phyloP scores from a whole-genome alignment of 768 basidiomycete species.

The Plicaturopsis crispa region DNA sequence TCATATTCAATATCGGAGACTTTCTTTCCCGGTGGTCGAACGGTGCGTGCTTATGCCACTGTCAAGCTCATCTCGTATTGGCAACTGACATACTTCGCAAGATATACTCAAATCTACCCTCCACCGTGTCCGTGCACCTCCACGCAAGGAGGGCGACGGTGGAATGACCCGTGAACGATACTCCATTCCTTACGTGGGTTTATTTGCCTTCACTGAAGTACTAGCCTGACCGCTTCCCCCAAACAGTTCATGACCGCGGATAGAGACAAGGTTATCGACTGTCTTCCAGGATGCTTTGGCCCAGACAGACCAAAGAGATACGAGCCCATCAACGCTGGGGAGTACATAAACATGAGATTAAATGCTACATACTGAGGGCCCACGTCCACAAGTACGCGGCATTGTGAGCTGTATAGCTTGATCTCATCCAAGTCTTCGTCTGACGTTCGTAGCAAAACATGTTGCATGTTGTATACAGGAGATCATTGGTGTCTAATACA shows the following conservation, averaged over 20 bases:
- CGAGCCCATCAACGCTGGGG: conserved; percentile 19
- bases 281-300: conserved; percentile 29
- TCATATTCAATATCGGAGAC: conserved; percentile 28
- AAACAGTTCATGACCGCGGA: conserved; percentile 20
- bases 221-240: too few relatives aligned
- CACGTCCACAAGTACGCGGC: too few relatives aligned
- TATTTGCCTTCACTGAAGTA: too few relatives aligned
- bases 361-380: conserved; percentile 13
- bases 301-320: conserved; percentile 29
- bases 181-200: conserved; percentile 37
- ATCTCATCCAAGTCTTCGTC: too few relatives aligned
- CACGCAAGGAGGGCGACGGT: conserved; percentile 8
- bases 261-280: conserved; percentile 24
- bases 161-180: conserved; percentile 30
- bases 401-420: too few relatives aligned
- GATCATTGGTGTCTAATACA: too few relatives aligned
- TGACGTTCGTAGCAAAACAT: too few relatives aligned
- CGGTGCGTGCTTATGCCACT: conserved; percentile 6
- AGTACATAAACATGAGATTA: conserved; percentile 20
- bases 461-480: too few relatives aligned
- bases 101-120: conserved; percentile 24
- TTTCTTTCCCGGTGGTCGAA: conserved; percentile 26
- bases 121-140: conserved; percentile 26
- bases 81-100: conserved; percentile 3
- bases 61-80: neutral